Percentiles rank a stretch among this genome's conserved stretches.
Conservation (phyloP, 768 basidiomycete species). For the Leccinum truebloodii region DNA sequence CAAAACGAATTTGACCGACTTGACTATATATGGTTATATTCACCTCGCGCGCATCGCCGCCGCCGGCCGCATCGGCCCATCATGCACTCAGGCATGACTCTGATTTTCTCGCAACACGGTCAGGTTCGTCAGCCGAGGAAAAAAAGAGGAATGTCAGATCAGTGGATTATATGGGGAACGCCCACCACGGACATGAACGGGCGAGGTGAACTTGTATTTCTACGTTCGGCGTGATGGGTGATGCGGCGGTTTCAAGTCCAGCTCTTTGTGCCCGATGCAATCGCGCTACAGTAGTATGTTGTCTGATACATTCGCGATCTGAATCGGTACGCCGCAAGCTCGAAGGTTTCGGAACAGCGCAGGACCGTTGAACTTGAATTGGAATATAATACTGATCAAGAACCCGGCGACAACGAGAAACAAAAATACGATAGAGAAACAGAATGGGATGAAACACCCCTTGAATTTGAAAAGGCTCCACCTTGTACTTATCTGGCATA, state of each 20-base stretch:
- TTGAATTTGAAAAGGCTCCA: conserved; percentile 29
- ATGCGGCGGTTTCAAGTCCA: neutral
- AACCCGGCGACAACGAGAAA: neutral
- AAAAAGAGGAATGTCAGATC: neutral
- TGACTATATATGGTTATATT: conserved; percentile 29
- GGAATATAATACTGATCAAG: neutral
- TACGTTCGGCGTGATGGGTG: neutral
- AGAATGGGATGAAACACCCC: neutral
- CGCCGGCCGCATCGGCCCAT: no score
- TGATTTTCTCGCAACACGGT: neutral
- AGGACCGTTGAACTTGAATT: neutral
- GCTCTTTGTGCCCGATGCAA: neutral
- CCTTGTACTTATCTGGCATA: conserved; percentile 10
- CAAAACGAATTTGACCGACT: neutral
- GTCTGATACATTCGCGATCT: neutral
- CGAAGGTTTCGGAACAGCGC: neutral
- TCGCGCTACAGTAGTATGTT: neutral
- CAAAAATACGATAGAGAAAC: neutral
- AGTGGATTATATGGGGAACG: neutral
- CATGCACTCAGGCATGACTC: neutral
- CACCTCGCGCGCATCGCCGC: neutral
- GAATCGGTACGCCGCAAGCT: neutral
- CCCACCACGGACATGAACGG: neutral
- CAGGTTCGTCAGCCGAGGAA: neutral
- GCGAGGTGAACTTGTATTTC: neutral